Percentiles rank a stretch among this genome's conserved stretches.
Evolutionary conservation across 768 basidiomycete genomes (phyloP).

Genomic region (Austroboletus eburneus): DNA sequence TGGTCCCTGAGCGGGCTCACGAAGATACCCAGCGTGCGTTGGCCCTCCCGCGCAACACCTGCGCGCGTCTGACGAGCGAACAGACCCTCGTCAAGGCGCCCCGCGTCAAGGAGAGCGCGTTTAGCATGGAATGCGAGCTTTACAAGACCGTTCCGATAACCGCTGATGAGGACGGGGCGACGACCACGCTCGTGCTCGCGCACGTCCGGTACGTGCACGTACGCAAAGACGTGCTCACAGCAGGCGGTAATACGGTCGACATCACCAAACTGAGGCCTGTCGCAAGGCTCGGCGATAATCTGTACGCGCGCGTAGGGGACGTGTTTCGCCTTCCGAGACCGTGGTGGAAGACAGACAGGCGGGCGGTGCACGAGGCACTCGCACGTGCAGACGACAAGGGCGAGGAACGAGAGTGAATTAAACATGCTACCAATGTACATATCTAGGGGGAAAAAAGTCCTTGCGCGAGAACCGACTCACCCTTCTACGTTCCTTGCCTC

Average conservation of each 20-base stretch:
- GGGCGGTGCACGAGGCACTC: constrained; percentile 7
- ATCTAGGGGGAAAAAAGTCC: no score
- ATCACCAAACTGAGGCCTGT: constrained; percentile 33
- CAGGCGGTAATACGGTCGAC: constrained; percentile 34
- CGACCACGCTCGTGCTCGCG: constrained; percentile 35
- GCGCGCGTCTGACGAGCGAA: neutral
- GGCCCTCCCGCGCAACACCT: no score
- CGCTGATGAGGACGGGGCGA: constrained; percentile 10
- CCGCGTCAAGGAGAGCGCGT: constrained; percentile 42
- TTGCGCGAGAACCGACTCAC: no score
- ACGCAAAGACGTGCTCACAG: constrained; percentile 37
- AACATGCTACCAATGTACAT: no score
- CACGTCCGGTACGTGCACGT: constrained; percentile 40
- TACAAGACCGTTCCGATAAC: constrained; percentile 32
- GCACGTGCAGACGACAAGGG: no score
- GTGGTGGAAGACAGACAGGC: constrained; percentile 13
- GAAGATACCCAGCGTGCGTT: constrained; percentile 9
- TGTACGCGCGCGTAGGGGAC: constrained; percentile 29
- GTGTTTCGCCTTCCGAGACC: constrained; percentile 13
- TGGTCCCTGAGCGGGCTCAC: constrained; percentile 37
- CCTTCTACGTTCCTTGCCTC: constrained; percentile 20
- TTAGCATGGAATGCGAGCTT: constrained; percentile 45
- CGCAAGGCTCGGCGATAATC: constrained; percentile 34
- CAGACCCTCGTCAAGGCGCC: constrained; percentile 37
- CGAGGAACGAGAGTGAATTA: no score